Evolutionary conservation across 2,329 filamentous ascomycete species (phyloP), one percentile per base, ranked within the genome.

Genomic region (Cladosporium colombiae): DNA sequence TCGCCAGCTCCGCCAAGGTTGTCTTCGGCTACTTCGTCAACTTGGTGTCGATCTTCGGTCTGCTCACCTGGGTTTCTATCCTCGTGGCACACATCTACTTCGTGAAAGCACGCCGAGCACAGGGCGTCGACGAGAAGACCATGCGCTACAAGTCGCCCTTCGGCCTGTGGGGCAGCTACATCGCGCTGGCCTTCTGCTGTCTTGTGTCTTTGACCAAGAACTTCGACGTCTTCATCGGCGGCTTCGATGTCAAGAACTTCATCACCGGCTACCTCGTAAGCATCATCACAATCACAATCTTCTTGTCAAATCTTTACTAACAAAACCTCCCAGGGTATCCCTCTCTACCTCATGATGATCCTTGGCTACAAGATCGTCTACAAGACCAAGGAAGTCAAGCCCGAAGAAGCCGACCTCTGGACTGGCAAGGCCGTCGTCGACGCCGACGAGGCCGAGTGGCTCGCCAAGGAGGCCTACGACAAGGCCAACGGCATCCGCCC

Each of bases 181-280:
- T 81, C 66, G 89, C 89, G 0, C 82, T 95, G 2, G 80, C 82
- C 73, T 88, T 92, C 79, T 92, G 90, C 79, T 83, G 84, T 73
- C 75, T 95, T 37, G 90, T 95, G 68, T 86, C 89, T 1, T 75
- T 96, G 61, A 94, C 91, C 74, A 96, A 95, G 85, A 93, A 92
- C 82, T 95, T 88, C 78, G 83, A 86, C 65, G 88, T 90, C 66
- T 95, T 95, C 77, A 82, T 86, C 2, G 83, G 82, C 62, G 81
- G 81, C 60, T 91, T 91, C 70, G 86, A 90, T 77, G 90, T 90
- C 82, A 88, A 90, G 81, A 88, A 85, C 72, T 93, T 93, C 78
- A 86, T 93, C 76, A 66, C 64, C 25, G 64, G 64, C 21, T 66
- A 66, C 52, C 49, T 66, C 27, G 61, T 63, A 63, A 63, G 61